These are phyloP conservation scores for Trichoderma arundinaceum DNA, from an alignment of 2,329 filamentous ascomycete species.

Conservation along the genomic window DNA sequence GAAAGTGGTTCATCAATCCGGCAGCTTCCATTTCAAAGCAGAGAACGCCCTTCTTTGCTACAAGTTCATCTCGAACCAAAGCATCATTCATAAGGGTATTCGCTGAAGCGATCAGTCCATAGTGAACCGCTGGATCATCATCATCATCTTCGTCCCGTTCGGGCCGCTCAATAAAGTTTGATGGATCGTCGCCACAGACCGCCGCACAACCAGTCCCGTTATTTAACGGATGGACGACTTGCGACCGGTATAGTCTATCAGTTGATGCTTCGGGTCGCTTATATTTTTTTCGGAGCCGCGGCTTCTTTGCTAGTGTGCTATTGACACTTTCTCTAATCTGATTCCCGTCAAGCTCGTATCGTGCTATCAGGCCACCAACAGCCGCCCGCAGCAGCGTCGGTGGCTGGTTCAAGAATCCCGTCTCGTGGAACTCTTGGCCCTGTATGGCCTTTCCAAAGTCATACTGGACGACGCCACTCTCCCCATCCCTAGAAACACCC, in stretches of 20 bases:
- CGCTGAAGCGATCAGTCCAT: constrained; percentile 32
- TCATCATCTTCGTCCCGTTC: constrained; percentile 18
- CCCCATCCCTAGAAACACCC: not conserved
- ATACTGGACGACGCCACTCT: constrained; percentile 37
- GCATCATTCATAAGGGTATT: constrained; percentile 36
- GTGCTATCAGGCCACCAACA: constrained; percentile 17
- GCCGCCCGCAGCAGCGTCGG: constrained; percentile 31
- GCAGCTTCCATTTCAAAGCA: too few relatives aligned
- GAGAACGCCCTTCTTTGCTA: constrained; percentile 32
- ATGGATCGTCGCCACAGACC: too few relatives aligned
- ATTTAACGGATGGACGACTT: constrained; percentile 22
- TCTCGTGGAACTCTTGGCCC: constrained; percentile 30
- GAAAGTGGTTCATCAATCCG: too few relatives aligned
- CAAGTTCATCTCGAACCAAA: constrained; percentile 38
- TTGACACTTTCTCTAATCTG: constrained; percentile 26
- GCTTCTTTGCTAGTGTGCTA: constrained; percentile 1
- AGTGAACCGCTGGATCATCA: constrained; percentile 35
- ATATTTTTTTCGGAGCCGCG: constrained; percentile 31
- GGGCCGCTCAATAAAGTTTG: constrained; percentile 6
- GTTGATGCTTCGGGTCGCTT: constrained; percentile 12
- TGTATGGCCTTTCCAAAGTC: constrained; percentile 38
- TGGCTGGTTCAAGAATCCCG: constrained; percentile 34
- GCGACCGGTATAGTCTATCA: constrained; percentile 28
- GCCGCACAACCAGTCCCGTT: constrained; percentile 28
- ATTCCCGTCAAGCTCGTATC: constrained; percentile 31